Conservation (phyloP, 371 early-diverging fungal species). For the Haplosporangium sp. region DNA sequence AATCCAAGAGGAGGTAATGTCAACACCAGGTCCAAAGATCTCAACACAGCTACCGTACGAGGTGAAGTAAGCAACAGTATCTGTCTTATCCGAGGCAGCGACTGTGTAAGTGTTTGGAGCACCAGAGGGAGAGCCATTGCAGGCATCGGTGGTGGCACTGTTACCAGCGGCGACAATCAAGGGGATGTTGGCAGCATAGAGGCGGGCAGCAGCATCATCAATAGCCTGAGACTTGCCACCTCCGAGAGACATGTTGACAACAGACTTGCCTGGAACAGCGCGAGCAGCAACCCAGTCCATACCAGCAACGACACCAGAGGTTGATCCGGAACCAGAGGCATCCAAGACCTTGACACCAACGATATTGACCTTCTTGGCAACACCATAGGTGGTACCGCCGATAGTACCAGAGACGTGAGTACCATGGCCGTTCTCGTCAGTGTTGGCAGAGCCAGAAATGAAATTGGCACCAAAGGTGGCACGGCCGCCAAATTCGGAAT, state of each 20-base stretch:
- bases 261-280: slow-evolving; percentile 49
- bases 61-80: slow-evolving; percentile 62
- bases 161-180: slow-evolving; percentile 91
- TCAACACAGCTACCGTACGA: slow-evolving; percentile 72
- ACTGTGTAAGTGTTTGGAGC: no score
- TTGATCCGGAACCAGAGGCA: slow-evolving; percentile 54
- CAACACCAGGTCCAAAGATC: slow-evolving; percentile 66
- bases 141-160: slow-evolving; percentile 38
- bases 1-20: slow-evolving; percentile 52
- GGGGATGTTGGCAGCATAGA: slow-evolving; percentile 42
- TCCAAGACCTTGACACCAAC: slow-evolving; percentile 72
- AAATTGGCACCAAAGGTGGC: no score
- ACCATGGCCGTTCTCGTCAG: no score
- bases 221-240: slow-evolving; percentile 29
- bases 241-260: slow-evolving; percentile 66
- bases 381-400: slow-evolving; percentile 36
- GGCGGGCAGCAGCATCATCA: slow-evolving; percentile 47
- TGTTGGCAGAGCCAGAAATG: no score
- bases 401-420: no score
- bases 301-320: slow-evolving; percentile 45
- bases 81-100: slow-evolving; percentile 22
- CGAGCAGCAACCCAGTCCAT: slow-evolving; percentile 12
- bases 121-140: no score
- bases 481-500: no score
- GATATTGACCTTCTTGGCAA: slow-evolving; percentile 66